phyloP scores from a whole-genome alignment of 306 rosid species.

The Quercus ilex region DNA sequence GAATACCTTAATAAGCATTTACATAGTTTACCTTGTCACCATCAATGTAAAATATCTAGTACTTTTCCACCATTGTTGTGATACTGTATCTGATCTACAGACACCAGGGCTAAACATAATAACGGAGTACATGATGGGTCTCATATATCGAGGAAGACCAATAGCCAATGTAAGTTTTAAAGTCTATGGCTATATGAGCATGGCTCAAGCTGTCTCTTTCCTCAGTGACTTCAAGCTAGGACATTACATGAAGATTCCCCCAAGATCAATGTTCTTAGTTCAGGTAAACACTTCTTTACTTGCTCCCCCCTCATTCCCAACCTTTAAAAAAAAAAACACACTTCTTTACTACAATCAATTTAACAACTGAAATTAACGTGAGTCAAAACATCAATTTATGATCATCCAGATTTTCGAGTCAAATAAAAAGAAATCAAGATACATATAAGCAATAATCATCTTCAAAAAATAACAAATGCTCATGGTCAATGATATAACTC shows the following conservation, averaged over 20 bases:
- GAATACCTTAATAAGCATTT: no score
- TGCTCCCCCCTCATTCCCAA: no score
- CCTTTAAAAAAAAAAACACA: no score
- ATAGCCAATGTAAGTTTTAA: slow-evolving; percentile 90
- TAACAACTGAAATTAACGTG: not conserved
- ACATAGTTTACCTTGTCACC: no score
- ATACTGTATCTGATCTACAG: slow-evolving; percentile 22
- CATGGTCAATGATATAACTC: no score
- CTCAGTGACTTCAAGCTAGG: slow-evolving; percentile 86
- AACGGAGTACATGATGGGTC: slow-evolving; percentile 74
- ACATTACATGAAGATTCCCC: slow-evolving; percentile 91
- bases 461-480: no score
- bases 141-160: slow-evolving; percentile 65
- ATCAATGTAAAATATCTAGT: no score
- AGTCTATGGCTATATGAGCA: slow-evolving; percentile 53
- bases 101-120: slow-evolving; percentile 72
- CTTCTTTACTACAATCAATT: not conserved
- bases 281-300: slow-evolving; percentile 30
- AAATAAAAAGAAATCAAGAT: no score
- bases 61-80: slow-evolving; percentile 48
- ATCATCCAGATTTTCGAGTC: no score
- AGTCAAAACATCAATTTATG: not conserved
- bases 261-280: slow-evolving; percentile 79
- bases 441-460: no score
- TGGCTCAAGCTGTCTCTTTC: slow-evolving; percentile 47